phyloP scores from a whole-genome alignment of 257 asterid genomes.

The Prunella vulgaris region DNA sequence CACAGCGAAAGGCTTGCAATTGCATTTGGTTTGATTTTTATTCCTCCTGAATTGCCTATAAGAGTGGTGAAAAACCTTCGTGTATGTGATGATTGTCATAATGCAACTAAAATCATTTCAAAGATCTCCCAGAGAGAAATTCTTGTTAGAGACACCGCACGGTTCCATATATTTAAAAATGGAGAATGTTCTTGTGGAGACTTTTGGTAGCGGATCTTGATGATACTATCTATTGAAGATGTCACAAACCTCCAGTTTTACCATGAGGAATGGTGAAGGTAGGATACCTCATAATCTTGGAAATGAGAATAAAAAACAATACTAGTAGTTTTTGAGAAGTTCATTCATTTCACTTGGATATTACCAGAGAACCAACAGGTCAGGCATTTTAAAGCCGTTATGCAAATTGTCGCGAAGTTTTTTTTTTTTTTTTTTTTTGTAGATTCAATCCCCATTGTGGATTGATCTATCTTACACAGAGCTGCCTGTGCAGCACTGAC shows the following conservation, averaged over 20 bases:
- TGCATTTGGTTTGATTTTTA: conserved; percentile 61
- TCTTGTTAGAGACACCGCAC: conserved; percentile 53
- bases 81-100: conserved; percentile 63
- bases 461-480: not conserved
- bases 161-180: conserved; percentile 56
- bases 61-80: conserved; percentile 65
- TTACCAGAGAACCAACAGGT: conserved; percentile 3
- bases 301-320: not conserved
- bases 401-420: not conserved
- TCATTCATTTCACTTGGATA: not conserved
- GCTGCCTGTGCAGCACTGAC: not conserved
- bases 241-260: not conserved
- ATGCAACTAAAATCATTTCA: conserved; percentile 56
- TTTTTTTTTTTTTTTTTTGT: not conserved
- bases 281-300: not conserved
- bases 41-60: conserved; percentile 46
- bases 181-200: conserved; percentile 75
- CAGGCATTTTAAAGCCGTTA: not conserved
- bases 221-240: not conserved
- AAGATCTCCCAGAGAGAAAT: conserved; percentile 49
- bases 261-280: conserved; percentile 16
- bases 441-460: not conserved
- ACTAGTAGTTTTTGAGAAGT: not conserved
- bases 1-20: conserved; percentile 76
- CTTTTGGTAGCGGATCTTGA: conserved; percentile 46